A percentile compares a stretch with the other conserved stretches of the same genome.
phyloP scores from a whole-genome alignment of 768 basidiomycete genomes.

The Flagelloscypha sp. region DNA sequence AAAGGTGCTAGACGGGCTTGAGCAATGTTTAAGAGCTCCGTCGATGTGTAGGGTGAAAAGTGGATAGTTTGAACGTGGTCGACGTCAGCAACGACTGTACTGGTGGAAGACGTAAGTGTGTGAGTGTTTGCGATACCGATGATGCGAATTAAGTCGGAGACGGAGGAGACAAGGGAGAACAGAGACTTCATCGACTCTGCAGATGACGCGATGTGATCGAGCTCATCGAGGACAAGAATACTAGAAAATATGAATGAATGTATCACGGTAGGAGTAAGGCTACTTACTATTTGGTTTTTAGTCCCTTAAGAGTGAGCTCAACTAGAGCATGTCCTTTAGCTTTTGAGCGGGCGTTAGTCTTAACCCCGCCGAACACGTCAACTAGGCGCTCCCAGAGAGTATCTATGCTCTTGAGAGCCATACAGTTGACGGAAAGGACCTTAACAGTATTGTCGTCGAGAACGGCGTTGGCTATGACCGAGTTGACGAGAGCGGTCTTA shows the following conservation, averaged over 20 bases:
- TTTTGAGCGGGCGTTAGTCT: constrained; percentile 29
- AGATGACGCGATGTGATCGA: constrained; percentile 71
- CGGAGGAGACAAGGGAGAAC: constrained; percentile 56
- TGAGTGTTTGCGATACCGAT: constrained; percentile 89
- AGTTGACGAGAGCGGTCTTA: constrained; percentile 79
- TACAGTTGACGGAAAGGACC: constrained; percentile 66
- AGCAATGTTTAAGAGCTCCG: constrained; percentile 64
- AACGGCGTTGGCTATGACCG: constrained; percentile 41
- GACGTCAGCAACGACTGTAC: constrained; percentile 24
- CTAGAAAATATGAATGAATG: constrained; percentile 27
- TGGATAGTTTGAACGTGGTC: constrained; percentile 56
- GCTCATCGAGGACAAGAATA: constrained; percentile 76
- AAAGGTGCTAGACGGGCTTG: constrained; percentile 53
- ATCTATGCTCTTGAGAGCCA: constrained; percentile 63
- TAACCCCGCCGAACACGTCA: constrained; percentile 39
- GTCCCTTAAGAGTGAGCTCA: constrained; percentile 33
- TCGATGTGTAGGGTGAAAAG: constrained; percentile 71
- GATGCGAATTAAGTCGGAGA: constrained; percentile 48
- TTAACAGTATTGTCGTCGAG: constrained; percentile 30
- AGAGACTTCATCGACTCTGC: constrained; percentile 50
- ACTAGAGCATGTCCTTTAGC: constrained; percentile 41
- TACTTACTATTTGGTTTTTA: constrained; percentile 54
- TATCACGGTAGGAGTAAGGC: constrained; percentile 5
- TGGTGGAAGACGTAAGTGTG: constrained; percentile 56
- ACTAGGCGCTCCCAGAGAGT: constrained; percentile 62